A percentile compares a stretch with the other conserved stretches of the same genome.
phyloP scores from a whole-genome alignment of 768 basidiomycete species.

The Phylloporus rhodoxanthus region DNA sequence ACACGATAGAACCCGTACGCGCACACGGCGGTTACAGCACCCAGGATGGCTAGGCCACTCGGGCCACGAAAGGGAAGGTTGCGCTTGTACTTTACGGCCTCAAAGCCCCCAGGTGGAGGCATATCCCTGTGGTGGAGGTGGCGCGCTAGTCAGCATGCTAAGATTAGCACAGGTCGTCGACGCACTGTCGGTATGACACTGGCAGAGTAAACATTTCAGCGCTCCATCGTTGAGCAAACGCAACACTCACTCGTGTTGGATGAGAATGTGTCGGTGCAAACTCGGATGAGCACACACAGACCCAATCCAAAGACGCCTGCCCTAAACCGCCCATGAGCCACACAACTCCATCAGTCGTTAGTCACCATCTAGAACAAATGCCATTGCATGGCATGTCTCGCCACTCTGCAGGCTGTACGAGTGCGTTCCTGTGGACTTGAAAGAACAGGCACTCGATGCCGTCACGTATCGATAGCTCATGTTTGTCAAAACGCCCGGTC shows the following conservation, averaged over 20 bases:
- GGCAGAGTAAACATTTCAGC: not conserved
- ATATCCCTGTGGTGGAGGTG: constrained; percentile 64
- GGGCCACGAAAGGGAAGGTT: constrained; percentile 89
- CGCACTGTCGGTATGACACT: constrained; percentile 30
- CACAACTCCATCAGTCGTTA: constrained; percentile 6
- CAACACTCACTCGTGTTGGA: not conserved
- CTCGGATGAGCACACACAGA: not conserved
- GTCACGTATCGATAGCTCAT: constrained; percentile 6
- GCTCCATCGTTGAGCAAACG: not conserved
- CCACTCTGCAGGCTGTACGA: not conserved
- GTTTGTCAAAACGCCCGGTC: not conserved
- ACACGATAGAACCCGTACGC: constrained; percentile 89
- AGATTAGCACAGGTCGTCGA: constrained; percentile 8
- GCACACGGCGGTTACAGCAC: constrained; percentile 79
- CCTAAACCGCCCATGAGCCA: constrained; percentile 22
- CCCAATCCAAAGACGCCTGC: constrained; percentile 16
- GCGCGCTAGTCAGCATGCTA: constrained; percentile 6
- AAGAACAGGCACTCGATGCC: constrained; percentile 12
- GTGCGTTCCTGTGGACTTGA: constrained; percentile 23
- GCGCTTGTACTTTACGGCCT: constrained; percentile 88
- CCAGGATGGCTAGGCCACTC: constrained; percentile 78
- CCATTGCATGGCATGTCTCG: not conserved
- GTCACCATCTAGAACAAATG: not conserved
- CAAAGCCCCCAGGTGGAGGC: constrained; percentile 92
- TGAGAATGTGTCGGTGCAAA: constrained; percentile 3